Conservation (phyloP, 2,329 filamentous ascomycete species). For the Phoma herbarum region DNA sequence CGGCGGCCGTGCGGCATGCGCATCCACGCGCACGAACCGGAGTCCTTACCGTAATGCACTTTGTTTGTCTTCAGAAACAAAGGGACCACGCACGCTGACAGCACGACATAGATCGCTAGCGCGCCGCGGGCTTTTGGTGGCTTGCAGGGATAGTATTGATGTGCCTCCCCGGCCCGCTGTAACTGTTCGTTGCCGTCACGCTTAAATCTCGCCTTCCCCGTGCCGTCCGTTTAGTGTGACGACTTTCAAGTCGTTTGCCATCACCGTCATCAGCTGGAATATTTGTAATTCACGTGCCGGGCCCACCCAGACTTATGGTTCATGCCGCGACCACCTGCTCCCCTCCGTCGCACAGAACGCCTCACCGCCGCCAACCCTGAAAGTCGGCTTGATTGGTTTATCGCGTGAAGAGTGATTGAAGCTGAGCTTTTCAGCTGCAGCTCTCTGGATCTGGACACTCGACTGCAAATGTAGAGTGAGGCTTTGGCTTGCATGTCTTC, state of each 20-base stretch:
- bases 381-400: neutral
- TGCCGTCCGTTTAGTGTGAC: conserved; percentile 16
- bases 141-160: conserved; percentile 33
- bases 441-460: neutral
- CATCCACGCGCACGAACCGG: conserved; percentile 32
- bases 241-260: neutral
- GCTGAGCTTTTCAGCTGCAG: conserved; percentile 4
- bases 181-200: conserved; percentile 20
- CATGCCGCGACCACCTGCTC: conserved; percentile 6
- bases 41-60: conserved; percentile 34
- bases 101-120: conserved; percentile 29
- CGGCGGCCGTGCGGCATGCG: conserved; percentile 27
- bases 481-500: neutral
- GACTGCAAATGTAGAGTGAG: neutral
- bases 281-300: conserved; percentile 25
- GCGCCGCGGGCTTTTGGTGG: conserved; percentile 38
- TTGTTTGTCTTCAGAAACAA: conserved; percentile 26
- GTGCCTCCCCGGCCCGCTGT: conserved; percentile 27
- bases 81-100: conserved; percentile 12
- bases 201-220: conserved; percentile 19
- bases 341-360: conserved; percentile 33
- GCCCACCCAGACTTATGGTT: neutral
- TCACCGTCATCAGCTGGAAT: conserved; percentile 6
- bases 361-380: conserved; percentile 15
- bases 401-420: neutral